These are phyloP conservation scores for Aristolochia californica DNA, from an alignment of 164 flowering plant genomes.

Conservation along the genomic window DNA sequence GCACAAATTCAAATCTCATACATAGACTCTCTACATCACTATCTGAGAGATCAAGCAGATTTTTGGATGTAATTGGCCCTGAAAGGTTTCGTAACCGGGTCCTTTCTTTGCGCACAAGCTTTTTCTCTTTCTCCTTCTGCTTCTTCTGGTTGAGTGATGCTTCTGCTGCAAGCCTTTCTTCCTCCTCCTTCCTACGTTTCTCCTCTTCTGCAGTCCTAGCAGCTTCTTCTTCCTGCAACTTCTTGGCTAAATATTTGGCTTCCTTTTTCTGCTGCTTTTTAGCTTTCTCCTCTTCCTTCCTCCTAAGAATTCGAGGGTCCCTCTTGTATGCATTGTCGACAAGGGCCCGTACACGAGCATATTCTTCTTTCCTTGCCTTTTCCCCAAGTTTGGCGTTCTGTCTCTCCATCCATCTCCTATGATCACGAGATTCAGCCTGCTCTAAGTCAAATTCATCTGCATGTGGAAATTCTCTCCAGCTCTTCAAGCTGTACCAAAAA, in stretches of 20 bases:
- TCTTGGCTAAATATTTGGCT: conserved; percentile 65
- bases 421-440: conserved; percentile 95
- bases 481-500: conserved; percentile 82
- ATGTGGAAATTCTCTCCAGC: conserved; percentile 97
- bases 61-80: conserved; percentile 28
- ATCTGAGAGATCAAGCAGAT: conserved; percentile 23
- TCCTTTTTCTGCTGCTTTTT: conserved; percentile 73
- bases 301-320: conserved; percentile 70
- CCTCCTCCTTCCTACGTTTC: conserved; percentile 56
- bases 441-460: conserved; percentile 86
- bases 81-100: conserved; percentile 68
- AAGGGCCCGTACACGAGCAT: conserved; percentile 61
- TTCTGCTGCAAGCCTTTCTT: conserved; percentile 61
- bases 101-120: conserved; percentile 75
- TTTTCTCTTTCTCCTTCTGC: conserved; percentile 48
- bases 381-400: conserved; percentile 85
- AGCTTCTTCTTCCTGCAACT: conserved; percentile 80
- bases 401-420: conserved; percentile 96
- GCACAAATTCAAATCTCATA: conserved; percentile 47
- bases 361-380: conserved; percentile 86
- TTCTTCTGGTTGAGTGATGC: conserved; percentile 56
- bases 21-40: conserved; percentile 74
- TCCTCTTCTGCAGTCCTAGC: conserved; percentile 73
- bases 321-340: conserved; percentile 84
- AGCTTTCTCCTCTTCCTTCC: conserved; percentile 72